These are phyloP conservation scores for Backusella westeae DNA, from an alignment of 192 early-diverging fungal genomes.

Conservation along the genomic window DNA sequence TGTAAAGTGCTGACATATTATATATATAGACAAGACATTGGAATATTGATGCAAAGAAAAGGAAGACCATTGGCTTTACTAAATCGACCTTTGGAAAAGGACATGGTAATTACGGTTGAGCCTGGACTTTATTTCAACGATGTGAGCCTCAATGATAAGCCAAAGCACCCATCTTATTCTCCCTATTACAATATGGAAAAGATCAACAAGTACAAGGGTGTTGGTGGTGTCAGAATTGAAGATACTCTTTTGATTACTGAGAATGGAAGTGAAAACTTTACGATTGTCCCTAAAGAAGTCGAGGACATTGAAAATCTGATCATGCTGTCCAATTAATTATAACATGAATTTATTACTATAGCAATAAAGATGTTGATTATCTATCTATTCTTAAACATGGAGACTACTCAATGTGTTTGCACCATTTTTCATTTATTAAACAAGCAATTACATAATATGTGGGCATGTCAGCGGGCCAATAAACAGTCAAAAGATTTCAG, in stretches of 20 bases:
- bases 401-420: no score
- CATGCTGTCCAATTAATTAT: background rate
- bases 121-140: constrained; percentile 93
- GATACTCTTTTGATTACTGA: constrained; percentile 86
- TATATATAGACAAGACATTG: background rate
- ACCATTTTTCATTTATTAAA: no score
- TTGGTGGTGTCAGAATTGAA: constrained; percentile 94
- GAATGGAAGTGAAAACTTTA: constrained; percentile 82
- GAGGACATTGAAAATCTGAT: constrained; percentile 64
- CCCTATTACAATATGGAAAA: constrained; percentile 71
- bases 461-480: background rate
- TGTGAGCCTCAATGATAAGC: constrained; percentile 62
- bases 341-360: background rate
- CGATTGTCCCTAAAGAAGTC: constrained; percentile 77
- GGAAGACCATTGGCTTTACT: constrained; percentile 57
- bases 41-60: background rate
- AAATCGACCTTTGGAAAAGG: constrained; percentile 66
- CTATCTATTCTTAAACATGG: no score
- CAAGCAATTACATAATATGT: no score
- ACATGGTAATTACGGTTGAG: constrained; percentile 92
- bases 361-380: no score
- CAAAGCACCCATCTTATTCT: constrained; percentile 51
- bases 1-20: background rate
- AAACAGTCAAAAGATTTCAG: background rate
- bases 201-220: constrained; percentile 60